Evolutionary conservation across 2,329 filamentous ascomycete species (phyloP).

Genomic region (Verticillium klebahnii): DNA sequence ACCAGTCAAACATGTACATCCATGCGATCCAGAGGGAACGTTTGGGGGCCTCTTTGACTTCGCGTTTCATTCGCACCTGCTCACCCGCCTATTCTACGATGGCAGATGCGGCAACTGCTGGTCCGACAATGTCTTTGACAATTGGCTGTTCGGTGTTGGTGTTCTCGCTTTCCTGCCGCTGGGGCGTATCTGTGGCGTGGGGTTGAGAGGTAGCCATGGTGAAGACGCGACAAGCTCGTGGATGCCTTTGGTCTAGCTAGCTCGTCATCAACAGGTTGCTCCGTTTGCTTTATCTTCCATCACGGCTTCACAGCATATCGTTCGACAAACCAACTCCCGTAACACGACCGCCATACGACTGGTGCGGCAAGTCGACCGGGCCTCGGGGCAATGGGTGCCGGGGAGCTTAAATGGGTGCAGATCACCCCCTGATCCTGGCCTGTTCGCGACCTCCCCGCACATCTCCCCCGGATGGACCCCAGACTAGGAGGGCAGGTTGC

Average conservation of each 20-base stretch:
- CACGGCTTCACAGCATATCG: not conserved
- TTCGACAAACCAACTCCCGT: not conserved
- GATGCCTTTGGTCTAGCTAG: not conserved
- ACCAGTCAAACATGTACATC: conserved; percentile 21
- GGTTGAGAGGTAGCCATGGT: not conserved
- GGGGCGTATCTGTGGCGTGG: not conserved
- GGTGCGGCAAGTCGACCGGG: not conserved
- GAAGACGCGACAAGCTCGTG: not conserved
- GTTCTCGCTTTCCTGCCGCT: not conserved
- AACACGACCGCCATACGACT: not conserved
- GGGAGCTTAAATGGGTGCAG: not conserved
- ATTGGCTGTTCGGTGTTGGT: not conserved
- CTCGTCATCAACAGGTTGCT: not conserved
- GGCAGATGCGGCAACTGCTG: conserved; percentile 36
- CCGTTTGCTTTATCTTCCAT: not conserved
- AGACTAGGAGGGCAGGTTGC: not conserved
- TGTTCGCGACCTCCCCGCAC: not conserved
- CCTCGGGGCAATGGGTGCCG: not conserved
- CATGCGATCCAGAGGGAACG: conserved; percentile 12
- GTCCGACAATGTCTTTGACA: conserved; percentile 4
- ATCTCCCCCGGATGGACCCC: not conserved
- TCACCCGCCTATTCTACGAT: conserved; percentile 41
- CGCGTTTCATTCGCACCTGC: conserved; percentile 21
- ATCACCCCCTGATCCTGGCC: not conserved
- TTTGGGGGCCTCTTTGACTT: conserved; percentile 8